These are phyloP conservation scores for Camillea tinctor DNA, from an alignment of 2,329 filamentous ascomycete genomes.

Conservation along the genomic window DNA sequence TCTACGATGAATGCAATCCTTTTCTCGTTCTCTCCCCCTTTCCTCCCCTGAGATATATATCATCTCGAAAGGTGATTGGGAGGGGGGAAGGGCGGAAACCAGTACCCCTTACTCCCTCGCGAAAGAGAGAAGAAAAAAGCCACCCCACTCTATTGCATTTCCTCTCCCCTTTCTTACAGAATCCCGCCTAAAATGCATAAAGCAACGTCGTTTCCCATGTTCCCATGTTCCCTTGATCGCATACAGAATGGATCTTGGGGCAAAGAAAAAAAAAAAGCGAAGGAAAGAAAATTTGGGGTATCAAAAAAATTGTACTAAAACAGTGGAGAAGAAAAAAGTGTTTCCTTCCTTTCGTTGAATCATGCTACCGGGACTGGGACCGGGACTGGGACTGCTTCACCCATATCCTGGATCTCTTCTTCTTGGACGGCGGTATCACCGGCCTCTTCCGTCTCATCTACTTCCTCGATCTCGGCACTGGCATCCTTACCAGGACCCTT, in stretches of 20 bases:
- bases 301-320: slow-evolving; percentile 17
- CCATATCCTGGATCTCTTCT: neutral
- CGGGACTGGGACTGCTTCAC: neutral
- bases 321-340: slow-evolving; percentile 5
- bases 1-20: too few relatives aligned
- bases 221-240: slow-evolving; percentile 3
- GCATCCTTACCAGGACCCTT: slow-evolving; percentile 13
- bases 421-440: slow-evolving; percentile 7
- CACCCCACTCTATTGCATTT: too few relatives aligned
- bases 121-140: too few relatives aligned
- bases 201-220: neutral
- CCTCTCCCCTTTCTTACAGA: too few relatives aligned
- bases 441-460: slow-evolving; percentile 17
- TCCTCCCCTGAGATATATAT: too few relatives aligned
- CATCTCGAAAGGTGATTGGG: too few relatives aligned
- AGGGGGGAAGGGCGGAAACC: too few relatives aligned
- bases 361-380: neutral
- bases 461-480: slow-evolving; percentile 3
- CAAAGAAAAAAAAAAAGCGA: slow-evolving; percentile 3
- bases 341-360: neutral
- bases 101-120: too few relatives aligned
- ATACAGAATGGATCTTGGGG: slow-evolving; percentile 2
- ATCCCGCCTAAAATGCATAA: too few relatives aligned
- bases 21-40: too few relatives aligned
- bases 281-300: slow-evolving; percentile 26